Evolutionary conservation across 352 stramenopile genomes (phyloP), one percentile per base, ranked within the genome.

Genomic region (Globisporangium megalacanthum): DNA sequence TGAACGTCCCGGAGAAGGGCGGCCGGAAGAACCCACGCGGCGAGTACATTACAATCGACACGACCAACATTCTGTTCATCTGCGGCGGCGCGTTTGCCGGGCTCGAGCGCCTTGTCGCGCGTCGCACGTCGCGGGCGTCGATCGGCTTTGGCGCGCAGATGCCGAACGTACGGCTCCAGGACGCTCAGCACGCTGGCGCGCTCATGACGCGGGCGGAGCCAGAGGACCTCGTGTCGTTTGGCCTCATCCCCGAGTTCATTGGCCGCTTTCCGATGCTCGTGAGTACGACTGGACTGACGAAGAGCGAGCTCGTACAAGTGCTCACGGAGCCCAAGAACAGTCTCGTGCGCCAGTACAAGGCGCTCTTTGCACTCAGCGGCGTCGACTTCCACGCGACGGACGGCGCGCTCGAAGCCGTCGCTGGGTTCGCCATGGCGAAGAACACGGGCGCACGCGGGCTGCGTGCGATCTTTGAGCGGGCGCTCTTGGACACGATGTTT

Each of bases 51-150:
- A 91, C 96, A 58, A 99, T 99, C 63, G 96, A 99, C 73, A 99
- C 97, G 53, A 98, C 92, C 29, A 98, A 99, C 67, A 99, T 99
- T 58, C 72, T 99, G 44, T 99, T 99, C 72, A 99, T 99, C 65
- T 98, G 94, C 69, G 96, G 96, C 39, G 97, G 97, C 9, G 97
- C 97, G 20, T 99, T 99, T 66, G 88, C 92, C 4, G 96, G 96
- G 3, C 73, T 99, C 29, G 96, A 99, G 72, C 77, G 95, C 39
- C 90, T 98, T 50, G 89, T 99, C 2, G 94, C 94, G 33, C 73
- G 86, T n/a, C 81, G 96, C 49, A 97, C 96, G 54, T 85, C 95
- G 45, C 84, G 81, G 17, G 84, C 94, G 37, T 98, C 89, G n/a
- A 99, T 99, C 66, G 96, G 96, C 36, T 99, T 99, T 79, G 93